These are phyloP conservation scores for Clarkia xantiana DNA, from an alignment of 345 rosid species.

Conservation along the genomic window DNA sequence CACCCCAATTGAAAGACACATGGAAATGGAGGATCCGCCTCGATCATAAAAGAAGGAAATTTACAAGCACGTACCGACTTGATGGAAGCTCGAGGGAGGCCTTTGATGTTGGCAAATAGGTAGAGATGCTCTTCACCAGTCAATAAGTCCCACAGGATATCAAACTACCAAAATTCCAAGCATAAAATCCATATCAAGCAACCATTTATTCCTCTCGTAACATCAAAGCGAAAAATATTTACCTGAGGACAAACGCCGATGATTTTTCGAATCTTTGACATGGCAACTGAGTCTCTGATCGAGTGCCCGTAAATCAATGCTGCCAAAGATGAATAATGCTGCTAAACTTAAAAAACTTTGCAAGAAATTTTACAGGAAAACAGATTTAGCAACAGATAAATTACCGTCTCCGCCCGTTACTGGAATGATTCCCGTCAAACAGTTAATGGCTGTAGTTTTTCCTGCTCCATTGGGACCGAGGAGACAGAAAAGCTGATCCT, in stretches of 20 bases:
- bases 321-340: conserved; percentile 16
- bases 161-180: conserved; percentile 38
- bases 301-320: conserved; percentile 69
- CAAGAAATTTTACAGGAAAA: neutral
- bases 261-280: conserved; percentile 63
- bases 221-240: conserved; percentile 1
- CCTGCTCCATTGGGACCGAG: conserved; percentile 98
- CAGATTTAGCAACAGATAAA: neutral
- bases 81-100: conserved; percentile 48
- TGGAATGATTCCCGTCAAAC: conserved; percentile 75
- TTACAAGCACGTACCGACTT: conserved; percentile 29
- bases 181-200: conserved; percentile 6
- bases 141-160: conserved; percentile 79
- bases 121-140: conserved; percentile 79
- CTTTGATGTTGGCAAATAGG: conserved; percentile 74
- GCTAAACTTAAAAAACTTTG: neutral
- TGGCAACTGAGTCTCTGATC: conserved; percentile 59
- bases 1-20: too few species aligned
- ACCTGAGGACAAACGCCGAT: conserved; percentile 99
- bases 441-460: conserved; percentile 76
- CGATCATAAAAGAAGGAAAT: neutral
- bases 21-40: too few species aligned
- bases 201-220: conserved; percentile 4
- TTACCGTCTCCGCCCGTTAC: conserved; percentile 79
- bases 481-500: conserved; percentile 82